phyloP scores from a whole-genome alignment of 768 basidiomycete species.

The Floccularia luteovirens region DNA sequence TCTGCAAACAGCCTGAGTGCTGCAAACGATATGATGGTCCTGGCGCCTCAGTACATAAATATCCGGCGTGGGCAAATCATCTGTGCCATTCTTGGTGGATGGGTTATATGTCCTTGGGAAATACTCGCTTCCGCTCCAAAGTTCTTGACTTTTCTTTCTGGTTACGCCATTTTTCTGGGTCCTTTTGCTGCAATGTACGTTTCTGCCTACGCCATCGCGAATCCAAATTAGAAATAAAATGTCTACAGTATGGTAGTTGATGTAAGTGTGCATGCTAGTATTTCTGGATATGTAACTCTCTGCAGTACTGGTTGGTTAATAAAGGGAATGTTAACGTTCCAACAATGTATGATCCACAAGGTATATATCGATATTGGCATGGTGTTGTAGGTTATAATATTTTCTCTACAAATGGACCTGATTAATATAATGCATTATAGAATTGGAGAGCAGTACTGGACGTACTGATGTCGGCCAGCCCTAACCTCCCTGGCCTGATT shows the following conservation, averaged over 20 bases:
- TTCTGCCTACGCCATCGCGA: neutral
- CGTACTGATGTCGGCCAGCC: conserved; percentile 58
- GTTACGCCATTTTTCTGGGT: conserved; percentile 81
- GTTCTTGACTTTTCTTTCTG: conserved; percentile 73
- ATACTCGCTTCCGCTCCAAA: conserved; percentile 62
- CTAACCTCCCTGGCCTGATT: conserved; percentile 72
- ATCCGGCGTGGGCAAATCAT: conserved; percentile 74
- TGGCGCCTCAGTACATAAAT: conserved; percentile 72
- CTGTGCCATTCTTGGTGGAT: conserved; percentile 77
- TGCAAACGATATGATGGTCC: conserved; percentile 81
- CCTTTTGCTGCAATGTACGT: conserved; percentile 77
- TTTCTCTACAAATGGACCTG: neutral
- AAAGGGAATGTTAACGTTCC: conserved; percentile 68
- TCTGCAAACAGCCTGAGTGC: conserved; percentile 70
- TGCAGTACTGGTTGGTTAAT: conserved; percentile 75
- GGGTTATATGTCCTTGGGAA: conserved; percentile 85
- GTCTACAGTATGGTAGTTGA: conserved; percentile 34
- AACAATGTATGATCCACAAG: conserved; percentile 75
- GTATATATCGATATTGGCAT: conserved; percentile 69
- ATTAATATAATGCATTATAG: conserved; percentile 21
- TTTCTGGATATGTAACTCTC: conserved; percentile 2
- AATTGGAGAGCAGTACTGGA: conserved; percentile 79
- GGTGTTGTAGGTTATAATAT: conserved; percentile 52
- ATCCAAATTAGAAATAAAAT: neutral
- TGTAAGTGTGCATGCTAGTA: conserved; percentile 19